A percentile compares a stretch with the other conserved stretches of the same genome.
Conservation (phyloP, 129 eudicot species). For the Flaveria robusta region DNA sequence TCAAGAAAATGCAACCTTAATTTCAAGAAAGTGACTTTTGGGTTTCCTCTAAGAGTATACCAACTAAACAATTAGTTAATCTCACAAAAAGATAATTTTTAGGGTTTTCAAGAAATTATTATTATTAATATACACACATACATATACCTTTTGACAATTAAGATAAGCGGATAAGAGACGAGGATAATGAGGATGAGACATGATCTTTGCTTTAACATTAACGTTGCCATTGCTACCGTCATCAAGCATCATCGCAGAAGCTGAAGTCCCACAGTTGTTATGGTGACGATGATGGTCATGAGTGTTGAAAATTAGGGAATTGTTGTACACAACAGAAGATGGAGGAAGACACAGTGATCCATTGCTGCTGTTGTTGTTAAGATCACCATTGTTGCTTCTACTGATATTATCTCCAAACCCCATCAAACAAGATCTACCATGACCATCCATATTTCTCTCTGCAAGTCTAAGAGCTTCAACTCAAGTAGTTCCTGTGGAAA, state of each 20-base stretch:
- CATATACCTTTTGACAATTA: constrained; percentile 75
- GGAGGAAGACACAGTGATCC: constrained; percentile 34
- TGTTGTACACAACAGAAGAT: constrained; percentile 44
- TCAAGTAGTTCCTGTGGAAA: constrained; percentile 33
- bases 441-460: constrained; percentile 24
- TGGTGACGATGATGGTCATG: constrained; percentile 40
- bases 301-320: constrained; percentile 38
- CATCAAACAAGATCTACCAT: constrained; percentile 53
- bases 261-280: constrained; percentile 22
- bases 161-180: constrained; percentile 86
- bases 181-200: constrained; percentile 96
- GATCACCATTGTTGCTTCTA: too few relatives aligned
- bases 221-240: constrained; percentile 23
- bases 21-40: constrained; percentile 14
- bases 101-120: constrained; percentile 24
- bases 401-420: constrained; percentile 52
- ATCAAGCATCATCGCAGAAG: constrained; percentile 35
- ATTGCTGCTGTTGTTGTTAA: constrained; percentile 6
- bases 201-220: constrained; percentile 63
- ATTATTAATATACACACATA: neutral
- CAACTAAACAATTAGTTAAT: too few relatives aligned
- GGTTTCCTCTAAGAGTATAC: neutral
- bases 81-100: neutral
- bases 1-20: neutral
- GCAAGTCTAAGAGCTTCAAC: constrained; percentile 15